Evolutionary conservation across 495 filamentous ascomycete species (phyloP), one percentile per base, ranked within the genome.

Genomic region (Penicillium ucsense): DNA sequence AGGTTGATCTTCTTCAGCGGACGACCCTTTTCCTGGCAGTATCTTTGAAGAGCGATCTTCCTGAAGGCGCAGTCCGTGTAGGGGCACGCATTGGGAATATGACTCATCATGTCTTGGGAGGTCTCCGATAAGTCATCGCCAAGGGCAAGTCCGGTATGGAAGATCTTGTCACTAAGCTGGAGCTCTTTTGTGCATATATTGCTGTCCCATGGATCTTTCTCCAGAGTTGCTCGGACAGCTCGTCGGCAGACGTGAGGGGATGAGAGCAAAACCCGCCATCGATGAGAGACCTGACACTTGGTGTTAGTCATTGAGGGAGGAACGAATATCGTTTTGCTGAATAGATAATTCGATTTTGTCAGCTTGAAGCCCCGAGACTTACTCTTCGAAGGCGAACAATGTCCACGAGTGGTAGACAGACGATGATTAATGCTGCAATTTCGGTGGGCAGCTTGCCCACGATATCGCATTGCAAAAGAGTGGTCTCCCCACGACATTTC

Each of bases 361-460:
- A 6, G 4, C 53, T 20, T 2, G 20, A 20, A 20, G 20, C 1
- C 20, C 20, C 20, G 20, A 20, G 20, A 20, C 20, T 36, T 65
- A 65, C 67, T 43, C 57, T 59, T 31, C 54, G 60, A 8, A 66
- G 49, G 6, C 49, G 12, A 37, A 68, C 11, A 29, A 66, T 4
- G 28, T 71, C 64, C 5, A 33, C 28, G 1, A 69, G 11, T 31
- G 46, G 34, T 12, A 71, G 33, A 43, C 61, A 50, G 8, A 50
- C 39, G 6, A 45, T 45, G 30, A 71, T 45, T 8, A 62, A 46
- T 5, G 55, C 46, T 2, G 57, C 53, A 7, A 72, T 38, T 47
- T 72, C 69, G 2, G 57, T 6, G 2, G 67, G 69, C 34, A 70
- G 43, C 3, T 48, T 49, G 30, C 60, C 61, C 2, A 71, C 36